Conservation (phyloP, 805 yeast species). For the Monosporozyma aerobia region DNA sequence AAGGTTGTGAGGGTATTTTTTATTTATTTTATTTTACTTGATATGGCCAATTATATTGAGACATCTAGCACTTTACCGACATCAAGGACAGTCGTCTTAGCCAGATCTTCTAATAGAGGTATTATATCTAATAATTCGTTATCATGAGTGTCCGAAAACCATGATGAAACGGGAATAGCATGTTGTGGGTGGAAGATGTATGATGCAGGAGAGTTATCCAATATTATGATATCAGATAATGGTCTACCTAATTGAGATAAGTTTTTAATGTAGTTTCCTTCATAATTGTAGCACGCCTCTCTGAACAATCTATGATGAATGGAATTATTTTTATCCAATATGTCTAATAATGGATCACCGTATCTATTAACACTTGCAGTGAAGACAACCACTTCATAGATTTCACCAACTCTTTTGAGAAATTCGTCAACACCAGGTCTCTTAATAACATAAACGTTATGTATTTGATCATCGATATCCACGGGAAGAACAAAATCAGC, state of each 20-base stretch:
- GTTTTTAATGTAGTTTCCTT: constrained; percentile 91
- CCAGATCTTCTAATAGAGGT: constrained; percentile 81
- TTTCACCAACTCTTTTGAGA: constrained; percentile 66
- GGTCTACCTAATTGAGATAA: constrained; percentile 93
- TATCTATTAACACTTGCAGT: constrained; percentile 94
- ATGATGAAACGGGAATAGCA: constrained; percentile 91
- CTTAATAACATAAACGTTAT: constrained; percentile 91
- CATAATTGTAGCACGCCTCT: constrained; percentile 87
- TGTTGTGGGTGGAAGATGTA: constrained; percentile 96
- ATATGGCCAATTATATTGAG: constrained; percentile 23
- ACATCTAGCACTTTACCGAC: constrained; percentile 82
- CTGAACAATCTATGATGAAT: constrained; percentile 90
- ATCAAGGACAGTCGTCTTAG: constrained; percentile 65
- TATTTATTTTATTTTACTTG: neutral
- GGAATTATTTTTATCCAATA: constrained; percentile 62
- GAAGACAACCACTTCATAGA: constrained; percentile 92
- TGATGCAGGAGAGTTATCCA: constrained; percentile 98
- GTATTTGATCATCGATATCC: constrained; percentile 85
- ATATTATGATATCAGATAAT: constrained; percentile 69
- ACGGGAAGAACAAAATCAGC: constrained; percentile 98
- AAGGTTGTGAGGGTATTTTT: neutral
- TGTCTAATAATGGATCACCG: constrained; percentile 91
- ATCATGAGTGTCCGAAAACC: constrained; percentile 98
- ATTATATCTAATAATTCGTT: constrained; percentile 86
- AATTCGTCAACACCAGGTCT: constrained; percentile 98